A percentile compares a stretch with the other conserved stretches of the same genome.
These are phyloP conservation scores for Articulospora tetracladia DNA, from an alignment of 495 filamentous ascomycete species.

Conservation along the genomic window DNA sequence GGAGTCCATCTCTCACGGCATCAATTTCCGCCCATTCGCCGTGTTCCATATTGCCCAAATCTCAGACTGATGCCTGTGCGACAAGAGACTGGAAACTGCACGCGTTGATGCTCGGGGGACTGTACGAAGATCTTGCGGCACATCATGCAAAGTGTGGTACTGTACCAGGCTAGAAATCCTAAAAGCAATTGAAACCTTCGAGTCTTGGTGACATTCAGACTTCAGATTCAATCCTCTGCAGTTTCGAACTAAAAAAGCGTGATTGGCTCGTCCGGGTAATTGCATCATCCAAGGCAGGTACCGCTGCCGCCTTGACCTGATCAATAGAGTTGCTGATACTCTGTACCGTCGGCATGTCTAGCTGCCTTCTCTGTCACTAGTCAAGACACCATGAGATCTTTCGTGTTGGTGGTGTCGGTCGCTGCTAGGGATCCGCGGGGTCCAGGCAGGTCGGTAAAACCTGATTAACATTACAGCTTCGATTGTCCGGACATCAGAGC, in stretches of 20 bases:
- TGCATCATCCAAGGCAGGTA: constrained; percentile 18
- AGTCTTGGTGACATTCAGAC: not conserved
- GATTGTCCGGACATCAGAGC: too few species aligned
- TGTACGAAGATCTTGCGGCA: too few species aligned
- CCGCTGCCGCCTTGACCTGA: not conserved
- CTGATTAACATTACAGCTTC: not conserved
- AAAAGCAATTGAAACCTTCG: constrained; percentile 8
- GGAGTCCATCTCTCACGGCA: not conserved
- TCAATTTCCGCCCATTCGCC: not conserved
- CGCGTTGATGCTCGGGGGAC: not conserved
- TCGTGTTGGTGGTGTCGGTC: not conserved
- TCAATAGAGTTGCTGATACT: too few species aligned
- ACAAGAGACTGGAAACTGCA: not conserved
- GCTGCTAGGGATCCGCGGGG: constrained; percentile 5
- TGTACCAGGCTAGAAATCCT: not conserved
- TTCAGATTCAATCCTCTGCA: not conserved
- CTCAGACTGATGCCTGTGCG: not conserved
- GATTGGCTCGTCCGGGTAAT: constrained; percentile 9
- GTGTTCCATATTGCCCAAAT: not conserved
- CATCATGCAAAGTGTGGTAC: not conserved
- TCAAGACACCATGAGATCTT: not conserved
- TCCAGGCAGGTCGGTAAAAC: not conserved
- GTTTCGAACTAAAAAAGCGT: constrained; percentile 5
- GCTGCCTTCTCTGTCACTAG: constrained; percentile 4
- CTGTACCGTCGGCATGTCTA: too few species aligned